Base-by-base conservation (phyloP, 768 basidiomycete genomes). In the Termitomyces sp. region DNA sequence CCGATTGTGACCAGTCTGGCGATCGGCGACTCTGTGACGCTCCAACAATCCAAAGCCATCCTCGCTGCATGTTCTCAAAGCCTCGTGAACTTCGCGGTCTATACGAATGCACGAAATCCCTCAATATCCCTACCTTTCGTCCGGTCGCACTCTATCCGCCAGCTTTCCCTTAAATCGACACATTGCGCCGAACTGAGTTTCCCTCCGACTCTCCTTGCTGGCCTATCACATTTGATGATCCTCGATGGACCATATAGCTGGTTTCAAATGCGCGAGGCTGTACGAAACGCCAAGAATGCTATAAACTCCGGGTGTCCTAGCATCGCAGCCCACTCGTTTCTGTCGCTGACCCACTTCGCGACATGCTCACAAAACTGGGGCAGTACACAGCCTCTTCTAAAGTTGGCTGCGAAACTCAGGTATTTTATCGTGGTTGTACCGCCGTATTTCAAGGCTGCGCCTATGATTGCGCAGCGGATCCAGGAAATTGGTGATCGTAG, bases 151-250 rank as follows among this genome's bases (percentile, higher is more conserved):
- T 43, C 49, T 40, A 33, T 63, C 35, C 60, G 54, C 22, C 54
- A 54, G 20, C 57, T 65, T 8, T 54, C 61, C 11, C 59, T 65
- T 0, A 59, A n/a, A 35, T 55, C 57, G 8, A 59, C 55, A 41
- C 61, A 55, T 18, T 40, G 56, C n/a, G 64, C 60, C 6, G 62
- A 66, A 36, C 61, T 67, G 16, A 63, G 45, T 28, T 65, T 70
- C 41, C 67, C 66, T 2, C 64, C 60, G 5, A 49, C 48, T 2
- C 56, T 68, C 10, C 47, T 67, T 6, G 54, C 66, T 18, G 53
- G 60, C 3, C 30, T 72, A 5, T 69, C 71, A 5, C 71, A 70
- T 57, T 60, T 71, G 0, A 54, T 63, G 35, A 63, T 71, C 32
- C 60, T 69, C 40, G 61, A 60, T 40, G 62, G 66, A 18, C 58